Evolutionary conservation across 2,329 filamentous ascomycete genomes (phyloP).

Genomic region (Aspergillus sp.): DNA sequence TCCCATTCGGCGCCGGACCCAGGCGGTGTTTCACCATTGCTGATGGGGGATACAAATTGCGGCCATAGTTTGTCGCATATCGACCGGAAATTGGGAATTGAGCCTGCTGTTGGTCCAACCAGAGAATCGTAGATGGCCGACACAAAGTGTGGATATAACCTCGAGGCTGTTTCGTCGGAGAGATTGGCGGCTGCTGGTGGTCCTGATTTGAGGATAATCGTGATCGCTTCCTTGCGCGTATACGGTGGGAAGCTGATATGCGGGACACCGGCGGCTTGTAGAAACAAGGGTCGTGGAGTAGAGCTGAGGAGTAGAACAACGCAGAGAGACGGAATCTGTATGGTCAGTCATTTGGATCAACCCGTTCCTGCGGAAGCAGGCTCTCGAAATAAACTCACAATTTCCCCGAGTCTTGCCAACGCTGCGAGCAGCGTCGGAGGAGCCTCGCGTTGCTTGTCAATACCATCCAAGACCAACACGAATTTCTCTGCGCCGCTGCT

Average conservation of each 20-base stretch:
- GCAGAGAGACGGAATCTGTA: constrained; percentile 74
- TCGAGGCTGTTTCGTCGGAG: constrained; percentile 27
- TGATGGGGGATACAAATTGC: constrained; percentile 75
- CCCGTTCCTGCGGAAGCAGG: not conserved
- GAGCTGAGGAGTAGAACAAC: constrained; percentile 74
- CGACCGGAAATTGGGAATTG: constrained; percentile 69
- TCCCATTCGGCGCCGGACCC: constrained; percentile 62
- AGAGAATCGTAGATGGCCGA: constrained; percentile 85
- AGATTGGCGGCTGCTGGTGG: constrained; percentile 38
- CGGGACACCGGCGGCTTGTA: constrained; percentile 69
- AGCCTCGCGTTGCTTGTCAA: constrained; percentile 81
- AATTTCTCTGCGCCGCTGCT: constrained; percentile 55
- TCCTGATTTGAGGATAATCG: constrained; percentile 66
- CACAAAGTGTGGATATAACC: constrained; percentile 66
- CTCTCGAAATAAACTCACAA: constrained; percentile 53
- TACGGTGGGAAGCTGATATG: constrained; percentile 85
- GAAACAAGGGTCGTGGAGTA: constrained; percentile 63
- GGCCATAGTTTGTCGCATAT: constrained; percentile 78
- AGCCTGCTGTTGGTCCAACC: constrained; percentile 74
- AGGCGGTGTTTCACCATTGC: constrained; percentile 59
- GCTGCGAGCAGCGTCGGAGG: constrained; percentile 76
- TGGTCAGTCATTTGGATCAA: not conserved
- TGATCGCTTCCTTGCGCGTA: constrained; percentile 73
- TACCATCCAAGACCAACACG: constrained; percentile 80
- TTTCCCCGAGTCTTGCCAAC: constrained; percentile 76